Evolutionary conservation across 139 green algal genomes (phyloP).

Genomic region (Tetraselmis striata): DNA sequence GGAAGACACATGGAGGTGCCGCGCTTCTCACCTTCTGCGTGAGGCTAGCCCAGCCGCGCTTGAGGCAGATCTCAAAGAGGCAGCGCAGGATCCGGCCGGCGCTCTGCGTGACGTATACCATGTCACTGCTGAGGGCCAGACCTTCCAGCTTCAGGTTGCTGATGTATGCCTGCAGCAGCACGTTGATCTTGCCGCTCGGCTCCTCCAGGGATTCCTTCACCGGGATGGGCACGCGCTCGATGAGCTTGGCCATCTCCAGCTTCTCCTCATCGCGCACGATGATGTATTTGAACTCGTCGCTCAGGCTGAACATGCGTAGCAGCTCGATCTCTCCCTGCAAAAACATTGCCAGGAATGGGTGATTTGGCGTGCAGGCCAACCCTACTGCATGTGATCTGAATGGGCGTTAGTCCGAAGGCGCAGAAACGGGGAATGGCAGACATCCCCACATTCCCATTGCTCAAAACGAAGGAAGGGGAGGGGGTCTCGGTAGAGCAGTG

Average conservation of each 20-base stretch:
- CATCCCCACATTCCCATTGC: no score
- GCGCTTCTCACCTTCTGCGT: conserved; percentile 49
- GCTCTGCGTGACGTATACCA: conserved; percentile 94
- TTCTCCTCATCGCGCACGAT: conserved; percentile 96
- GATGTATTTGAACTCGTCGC: conserved; percentile 87
- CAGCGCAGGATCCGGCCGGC: conserved; percentile 89
- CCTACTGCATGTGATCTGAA: no score
- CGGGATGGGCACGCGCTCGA: conserved; percentile 95
- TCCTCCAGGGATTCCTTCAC: conserved; percentile 97
- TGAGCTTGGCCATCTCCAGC: conserved; percentile 94
- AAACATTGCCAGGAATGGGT: neutral
- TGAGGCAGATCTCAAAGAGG: conserved; percentile 94
- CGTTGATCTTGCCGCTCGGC: conserved; percentile 94
- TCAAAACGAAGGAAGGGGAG: no score
- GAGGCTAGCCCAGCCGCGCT: conserved; percentile 83
- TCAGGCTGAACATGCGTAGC: conserved; percentile 84
- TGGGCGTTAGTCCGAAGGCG: no score
- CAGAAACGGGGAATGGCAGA: no score
- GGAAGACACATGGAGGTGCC: neutral
- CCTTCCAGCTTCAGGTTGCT: conserved; percentile 91
- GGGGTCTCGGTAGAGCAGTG: no score
- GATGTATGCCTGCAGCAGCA: conserved; percentile 95
- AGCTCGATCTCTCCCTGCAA: conserved; percentile 89
- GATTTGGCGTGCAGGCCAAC: no score
- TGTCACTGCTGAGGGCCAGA: conserved; percentile 84